Base-by-base conservation (phyloP, 176 grass and related monocot genomes). In the Carex pumila region DNA sequence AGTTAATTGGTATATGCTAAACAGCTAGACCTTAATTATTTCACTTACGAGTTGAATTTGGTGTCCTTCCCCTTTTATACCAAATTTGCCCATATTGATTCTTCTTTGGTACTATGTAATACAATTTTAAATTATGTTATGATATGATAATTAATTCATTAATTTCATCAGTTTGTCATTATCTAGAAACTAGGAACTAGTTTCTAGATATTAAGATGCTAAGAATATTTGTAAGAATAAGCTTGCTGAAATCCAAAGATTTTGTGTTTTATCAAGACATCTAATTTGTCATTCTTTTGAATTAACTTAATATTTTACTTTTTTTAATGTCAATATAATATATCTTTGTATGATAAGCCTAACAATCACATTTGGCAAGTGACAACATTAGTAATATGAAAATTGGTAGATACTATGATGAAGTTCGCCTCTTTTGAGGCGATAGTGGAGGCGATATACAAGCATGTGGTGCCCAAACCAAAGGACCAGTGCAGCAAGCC, bases 351-450 rank as follows among this genome's bases (percentile, higher is more conserved):
- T 67, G 64, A 67, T 15, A 67, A 71, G 17, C 15, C 3, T 10
- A 10, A n/a, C 37, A 71, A 9, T 41, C 13, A 3, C 37, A 45
- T 45, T 45, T 71, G 68, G 47, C 39, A 47, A 70, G 66, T 39
- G 25, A 30, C 12, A 65, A 65, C 29, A 5, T 65, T 65, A 37
- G 56, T 60, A 70, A 31, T 76, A 21, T 55, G 14, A 54, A 50
- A 76, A 76, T 32, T 55, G 4, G 67, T 83, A 97, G 94, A 97
- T 49, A 97, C 90, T 45, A 97, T 97, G 94, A 91, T 97, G 94
- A 97, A 97, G 84, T 97, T 97, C 85, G 92, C 92, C 65, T 89
- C 88, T 73, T 97, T 94, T 68, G 94, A 97, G 67, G 88, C 87
- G 15, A 97, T 97, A 77, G 88, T 97, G 60, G 91, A 97, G 78